Evolutionary conservation across 2,329 filamentous ascomycete genomes (phyloP).

Genomic region (Fonsecaea nubica): DNA sequence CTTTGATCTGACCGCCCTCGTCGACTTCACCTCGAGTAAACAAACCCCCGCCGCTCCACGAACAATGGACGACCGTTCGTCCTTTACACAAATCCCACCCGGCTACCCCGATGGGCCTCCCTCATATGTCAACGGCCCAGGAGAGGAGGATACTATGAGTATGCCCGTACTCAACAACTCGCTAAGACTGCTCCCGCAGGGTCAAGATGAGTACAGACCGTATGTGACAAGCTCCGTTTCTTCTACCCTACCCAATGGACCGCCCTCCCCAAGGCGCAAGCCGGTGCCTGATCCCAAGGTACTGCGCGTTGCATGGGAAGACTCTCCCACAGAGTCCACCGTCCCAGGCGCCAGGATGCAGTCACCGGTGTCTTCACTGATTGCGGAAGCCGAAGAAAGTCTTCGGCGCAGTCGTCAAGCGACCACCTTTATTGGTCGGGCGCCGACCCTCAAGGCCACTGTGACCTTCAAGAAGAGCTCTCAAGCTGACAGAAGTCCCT

Average conservation of each 20-base stretch:
- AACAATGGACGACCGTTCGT: slow-evolving; percentile 36
- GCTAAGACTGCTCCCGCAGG: slow-evolving; percentile 54
- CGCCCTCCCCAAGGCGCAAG: slow-evolving; percentile 36
- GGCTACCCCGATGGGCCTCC: slow-evolving; percentile 54
- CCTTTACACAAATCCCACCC: slow-evolving; percentile 42
- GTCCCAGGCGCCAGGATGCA: slow-evolving; percentile 28
- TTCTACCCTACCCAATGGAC: slow-evolving; percentile 28
- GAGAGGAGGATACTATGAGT: slow-evolving; percentile 44
- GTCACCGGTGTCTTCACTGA: slow-evolving; percentile 37
- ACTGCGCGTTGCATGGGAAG: slow-evolving; percentile 35
- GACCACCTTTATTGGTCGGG: slow-evolving; percentile 30
- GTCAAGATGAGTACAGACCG: slow-evolving; percentile 48
- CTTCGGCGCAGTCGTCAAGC: slow-evolving; percentile 30
- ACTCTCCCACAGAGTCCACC: slow-evolving; percentile 25
- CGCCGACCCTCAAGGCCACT: slow-evolving; percentile 40
- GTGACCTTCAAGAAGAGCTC: slow-evolving; percentile 38
- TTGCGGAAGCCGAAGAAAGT: slow-evolving; percentile 33
- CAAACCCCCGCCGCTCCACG: slow-evolving; percentile 23
- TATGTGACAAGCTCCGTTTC: slow-evolving; percentile 45
- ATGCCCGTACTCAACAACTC: slow-evolving; percentile 48
- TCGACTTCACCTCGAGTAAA: slow-evolving; percentile 24
- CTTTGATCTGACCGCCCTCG: slow-evolving; percentile 24
- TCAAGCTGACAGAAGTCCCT: slow-evolving; percentile 41
- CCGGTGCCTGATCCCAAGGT: slow-evolving; percentile 29
- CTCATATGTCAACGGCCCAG: slow-evolving; percentile 45